Evolutionary conservation across 208 protist species (phyloP), one percentile per base, ranked within the genome.

Genomic region (Trypanosoma scelopori): DNA sequence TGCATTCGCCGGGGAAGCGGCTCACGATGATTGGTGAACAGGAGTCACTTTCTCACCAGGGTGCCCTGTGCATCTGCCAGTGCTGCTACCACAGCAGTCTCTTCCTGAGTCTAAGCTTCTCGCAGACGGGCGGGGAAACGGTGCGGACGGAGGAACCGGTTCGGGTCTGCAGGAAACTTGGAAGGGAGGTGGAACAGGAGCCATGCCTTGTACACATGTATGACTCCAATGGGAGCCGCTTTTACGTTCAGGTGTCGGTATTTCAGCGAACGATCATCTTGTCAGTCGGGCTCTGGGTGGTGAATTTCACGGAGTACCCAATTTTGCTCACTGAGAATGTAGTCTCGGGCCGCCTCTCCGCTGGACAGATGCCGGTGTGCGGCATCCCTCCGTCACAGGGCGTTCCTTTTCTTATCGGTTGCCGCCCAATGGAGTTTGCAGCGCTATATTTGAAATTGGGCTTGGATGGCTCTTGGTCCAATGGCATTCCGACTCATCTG

Each of bases 301-400:
- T 78, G 72, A 93, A 93, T 67, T 69, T 90, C 39, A 93, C 84
- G 41, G 76, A 85, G 57, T 93, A 90, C 69, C 84, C 87, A 11
- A 68, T 93, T 39, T 77, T 89, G 15, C 61, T 91, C 58, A 82
- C 68, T 25, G 82, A 89, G 65, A 77, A 65, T 66, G 15, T 74
- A 41, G 6, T 84, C 15, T 80, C 74, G 30, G 78, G 78, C 22
- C 74, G 63, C 12, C 79, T 89, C 47, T 72, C 70, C 22, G 76
- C 84, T 0, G 87, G 87, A 22, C 82, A 87, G 64, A 77, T 57
- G 55, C 62, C 49, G 67, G 72, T 80, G 56, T 85, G 73, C 4
- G 87, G 87, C 18, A 89, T 93, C 65, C 74, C 85, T 11, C 84
- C 87, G n/a, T 91, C 87, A 27, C 81, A 82, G 42, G 87, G 87